phyloP scores from a whole-genome alignment of 768 basidiomycete species.

The Tremella yokohamensis region DNA sequence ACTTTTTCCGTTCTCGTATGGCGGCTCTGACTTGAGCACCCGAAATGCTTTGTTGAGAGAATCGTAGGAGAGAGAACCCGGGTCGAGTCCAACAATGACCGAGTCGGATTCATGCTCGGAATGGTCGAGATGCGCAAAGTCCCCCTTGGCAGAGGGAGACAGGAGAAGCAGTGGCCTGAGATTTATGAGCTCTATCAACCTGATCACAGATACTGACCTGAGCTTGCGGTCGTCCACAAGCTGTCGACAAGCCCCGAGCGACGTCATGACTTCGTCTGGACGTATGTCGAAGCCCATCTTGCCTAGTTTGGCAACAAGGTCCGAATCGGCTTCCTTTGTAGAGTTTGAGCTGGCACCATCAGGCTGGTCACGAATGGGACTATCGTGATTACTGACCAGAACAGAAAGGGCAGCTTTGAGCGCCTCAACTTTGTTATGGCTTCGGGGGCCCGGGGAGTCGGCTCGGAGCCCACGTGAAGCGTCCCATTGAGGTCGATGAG shows the following conservation, averaged over 20 bases:
- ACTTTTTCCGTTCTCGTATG: not conserved
- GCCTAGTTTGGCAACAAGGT: conserved; percentile 54
- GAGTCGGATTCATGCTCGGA: conserved; percentile 53
- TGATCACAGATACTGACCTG: conserved; percentile 38
- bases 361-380: conserved; percentile 38
- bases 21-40: conserved; percentile 57
- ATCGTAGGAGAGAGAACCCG: conserved; percentile 57
- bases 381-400: conserved; percentile 40
- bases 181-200: not conserved
- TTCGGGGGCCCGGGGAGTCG: conserved; percentile 57
- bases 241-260: conserved; percentile 60
- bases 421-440: conserved; percentile 53
- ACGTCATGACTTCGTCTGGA: conserved; percentile 61
- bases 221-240: conserved; percentile 54
- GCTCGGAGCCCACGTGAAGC: conserved; percentile 58
- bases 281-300: conserved; percentile 58
- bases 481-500: conserved; percentile 70
- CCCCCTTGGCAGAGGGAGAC: conserved; percentile 52
- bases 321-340: conserved; percentile 61
- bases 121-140: conserved; percentile 49
- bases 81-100: conserved; percentile 65
- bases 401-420: conserved; percentile 53
- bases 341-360: conserved; percentile 60
- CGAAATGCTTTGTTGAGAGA: conserved; percentile 66
- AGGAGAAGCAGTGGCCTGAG: conserved; percentile 61